phyloP scores from a whole-genome alignment of 768 basidiomycete species.

The Boletus sp. region DNA sequence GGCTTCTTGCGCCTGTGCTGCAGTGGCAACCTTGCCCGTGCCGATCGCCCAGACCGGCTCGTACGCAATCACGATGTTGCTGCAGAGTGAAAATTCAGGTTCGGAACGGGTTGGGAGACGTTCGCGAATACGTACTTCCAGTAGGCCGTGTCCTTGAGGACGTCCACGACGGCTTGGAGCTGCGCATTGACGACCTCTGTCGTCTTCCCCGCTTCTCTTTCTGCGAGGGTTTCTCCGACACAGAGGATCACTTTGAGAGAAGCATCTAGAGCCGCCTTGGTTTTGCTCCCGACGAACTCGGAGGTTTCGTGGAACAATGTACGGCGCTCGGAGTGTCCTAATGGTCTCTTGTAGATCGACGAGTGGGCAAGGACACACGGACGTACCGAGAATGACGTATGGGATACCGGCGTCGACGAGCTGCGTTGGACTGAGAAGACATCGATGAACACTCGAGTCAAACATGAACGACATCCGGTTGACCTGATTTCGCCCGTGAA shows the following conservation, averaged over 20 bases:
- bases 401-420: conserved; percentile 83
- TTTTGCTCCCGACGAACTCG: conserved; percentile 80
- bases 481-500: conserved; percentile 97
- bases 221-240: conserved; percentile 87
- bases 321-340: conserved; percentile 95
- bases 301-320: conserved; percentile 89
- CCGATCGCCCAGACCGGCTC: conserved; percentile 99
- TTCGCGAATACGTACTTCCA: conserved; percentile 66
- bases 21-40: conserved; percentile 92
- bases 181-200: conserved; percentile 77
- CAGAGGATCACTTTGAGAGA: conserved; percentile 89
- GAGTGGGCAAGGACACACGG: neutral
- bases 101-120: neutral
- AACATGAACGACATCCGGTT: conserved; percentile 13
- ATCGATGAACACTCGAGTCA: neutral
- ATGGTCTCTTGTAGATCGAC: neutral
- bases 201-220: conserved; percentile 81
- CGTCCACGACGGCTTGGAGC: conserved; percentile 68
- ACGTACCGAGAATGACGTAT: conserved; percentile 85
- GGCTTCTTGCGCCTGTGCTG: conserved; percentile 89
- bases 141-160: conserved; percentile 51
- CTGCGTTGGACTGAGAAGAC: conserved; percentile 61
- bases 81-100: conserved; percentile 25
- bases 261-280: conserved; percentile 72
- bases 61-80: conserved; percentile 92